Evolutionary conservation across 129 eudicot species (phyloP), one percentile per base, ranked within the genome.

Genomic region (Chrysanthemum lavandulifolium): DNA sequence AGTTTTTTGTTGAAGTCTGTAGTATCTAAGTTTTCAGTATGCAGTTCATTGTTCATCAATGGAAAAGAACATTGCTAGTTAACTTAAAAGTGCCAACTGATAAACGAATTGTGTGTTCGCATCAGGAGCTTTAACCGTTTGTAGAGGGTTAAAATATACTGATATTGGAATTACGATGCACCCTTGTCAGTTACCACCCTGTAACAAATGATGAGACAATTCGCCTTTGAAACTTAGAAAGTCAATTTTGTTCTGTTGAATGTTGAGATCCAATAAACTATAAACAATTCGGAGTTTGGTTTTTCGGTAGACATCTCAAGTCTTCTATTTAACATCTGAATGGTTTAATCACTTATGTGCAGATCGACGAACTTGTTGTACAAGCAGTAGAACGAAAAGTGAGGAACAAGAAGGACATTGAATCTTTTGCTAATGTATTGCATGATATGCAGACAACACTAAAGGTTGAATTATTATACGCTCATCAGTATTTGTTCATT

Each of bases 301-400:
- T 6, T 6, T 7, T 40, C 9, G 47, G 47, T 40, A 40, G 47
- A 40, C 47, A 40, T 40, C 10, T 53, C 21, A 9, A 49, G 2
- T 65, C 13, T 72, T 19, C 3, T 62, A 25, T 63, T 61, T 10
- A 51, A 7, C 51, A 10, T 47, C 11, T 68, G 14, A 59, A 67
- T 64, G 47, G 47, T 14, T 69, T 14, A 53, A 48, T 55, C 14
- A 11, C 9, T 18, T 11, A 29, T 6, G 76, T 79, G 89, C 96
- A 94, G 98, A 81, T 94, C 57, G 98, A 94, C 83, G 97, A 93
- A 76, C 89, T 90, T 64, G 93, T 94, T 55, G 96, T 81, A 40
- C 87, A 94, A 86, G 98, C 87, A 45, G 78, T 89, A 67, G 81
- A 83, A 33, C 78, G 64, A 19, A 76, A 84, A 76, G 80, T 76